Conservation (phyloP, 306 rosid genomes). For the Dalbergia cochinchinensis region DNA sequence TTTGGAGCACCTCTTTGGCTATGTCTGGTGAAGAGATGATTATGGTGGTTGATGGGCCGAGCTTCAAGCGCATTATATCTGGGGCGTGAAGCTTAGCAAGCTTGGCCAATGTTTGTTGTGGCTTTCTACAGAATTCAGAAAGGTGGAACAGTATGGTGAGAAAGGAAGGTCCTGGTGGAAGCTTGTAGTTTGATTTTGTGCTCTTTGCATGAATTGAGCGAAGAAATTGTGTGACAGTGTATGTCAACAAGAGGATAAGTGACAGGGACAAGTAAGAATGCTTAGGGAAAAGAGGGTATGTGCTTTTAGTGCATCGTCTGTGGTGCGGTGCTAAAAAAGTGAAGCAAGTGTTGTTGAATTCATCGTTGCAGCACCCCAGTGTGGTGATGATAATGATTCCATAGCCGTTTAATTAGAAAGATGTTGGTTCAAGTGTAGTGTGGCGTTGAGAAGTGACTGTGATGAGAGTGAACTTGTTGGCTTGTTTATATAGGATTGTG, state of each 20-base stretch:
- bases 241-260: not conserved
- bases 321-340: no score
- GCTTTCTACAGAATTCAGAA: not conserved
- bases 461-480: no score
- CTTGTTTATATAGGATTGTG: no score
- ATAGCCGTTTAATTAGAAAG: no score
- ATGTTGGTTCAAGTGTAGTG: no score
- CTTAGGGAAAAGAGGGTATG: no score
- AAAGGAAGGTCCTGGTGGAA: constrained; percentile 45
- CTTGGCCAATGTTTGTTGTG: constrained; percentile 43
- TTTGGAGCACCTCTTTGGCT: constrained; percentile 55
- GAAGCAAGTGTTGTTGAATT: no score
- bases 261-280: no score
- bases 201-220: not conserved
- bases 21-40: constrained; percentile 35
- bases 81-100: constrained; percentile 32
- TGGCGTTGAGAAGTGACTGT: no score
- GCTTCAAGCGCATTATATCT: constrained; percentile 37
- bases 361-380: no score
- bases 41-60: constrained; percentile 41
- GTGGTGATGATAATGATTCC: no score
- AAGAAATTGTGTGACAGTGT: not conserved
- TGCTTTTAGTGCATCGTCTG: no score
- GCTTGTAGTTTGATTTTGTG: not conserved
- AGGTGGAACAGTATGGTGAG: not conserved